phyloP scores from a whole-genome alignment of 2,329 filamentous ascomycete species.

The Epichloe baconii region DNA sequence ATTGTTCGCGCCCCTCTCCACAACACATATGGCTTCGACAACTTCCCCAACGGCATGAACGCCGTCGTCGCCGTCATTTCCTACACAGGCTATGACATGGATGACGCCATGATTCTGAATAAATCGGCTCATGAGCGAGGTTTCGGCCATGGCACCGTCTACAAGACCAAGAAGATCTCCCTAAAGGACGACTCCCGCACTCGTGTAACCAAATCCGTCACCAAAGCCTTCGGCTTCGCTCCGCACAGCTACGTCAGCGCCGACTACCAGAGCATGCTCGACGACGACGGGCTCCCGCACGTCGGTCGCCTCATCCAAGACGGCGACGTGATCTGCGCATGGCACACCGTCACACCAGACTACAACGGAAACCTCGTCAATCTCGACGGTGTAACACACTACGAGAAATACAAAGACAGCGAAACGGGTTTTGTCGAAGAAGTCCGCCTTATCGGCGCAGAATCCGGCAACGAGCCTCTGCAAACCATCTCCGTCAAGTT shows the following conservation, averaged over 20 bases:
- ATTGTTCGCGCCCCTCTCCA: constrained; percentile 85
- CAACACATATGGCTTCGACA: constrained; percentile 93
- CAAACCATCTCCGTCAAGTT: constrained; percentile 90
- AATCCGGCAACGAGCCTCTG: constrained; percentile 68
- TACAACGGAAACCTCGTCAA: constrained; percentile 70
- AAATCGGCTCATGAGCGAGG: constrained; percentile 93
- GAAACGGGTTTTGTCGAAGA: constrained; percentile 87
- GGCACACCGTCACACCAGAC: constrained; percentile 75
- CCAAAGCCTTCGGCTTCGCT: constrained; percentile 83
- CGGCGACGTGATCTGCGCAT: constrained; percentile 77
- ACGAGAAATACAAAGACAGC: constrained; percentile 86
- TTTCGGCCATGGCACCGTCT: constrained; percentile 90
- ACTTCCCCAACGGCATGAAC: constrained; percentile 94
- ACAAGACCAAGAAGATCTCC: constrained; percentile 90
- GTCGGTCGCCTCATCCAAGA: constrained; percentile 67
- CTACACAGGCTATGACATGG: constrained; percentile 99
- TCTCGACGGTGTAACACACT: constrained; percentile 72
- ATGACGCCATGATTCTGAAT: constrained; percentile 99
- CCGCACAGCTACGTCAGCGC: constrained; percentile 61
- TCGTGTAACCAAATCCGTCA: constrained; percentile 54
- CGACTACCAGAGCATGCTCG: constrained; percentile 58
- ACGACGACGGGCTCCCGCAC: constrained; percentile 75
- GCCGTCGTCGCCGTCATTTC: constrained; percentile 95
- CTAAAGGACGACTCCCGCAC: constrained; percentile 66
- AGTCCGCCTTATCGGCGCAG: constrained; percentile 77